Evolutionary conservation across 140 eudicot species (phyloP).

Genomic region (Flaveria floridana): DNA sequence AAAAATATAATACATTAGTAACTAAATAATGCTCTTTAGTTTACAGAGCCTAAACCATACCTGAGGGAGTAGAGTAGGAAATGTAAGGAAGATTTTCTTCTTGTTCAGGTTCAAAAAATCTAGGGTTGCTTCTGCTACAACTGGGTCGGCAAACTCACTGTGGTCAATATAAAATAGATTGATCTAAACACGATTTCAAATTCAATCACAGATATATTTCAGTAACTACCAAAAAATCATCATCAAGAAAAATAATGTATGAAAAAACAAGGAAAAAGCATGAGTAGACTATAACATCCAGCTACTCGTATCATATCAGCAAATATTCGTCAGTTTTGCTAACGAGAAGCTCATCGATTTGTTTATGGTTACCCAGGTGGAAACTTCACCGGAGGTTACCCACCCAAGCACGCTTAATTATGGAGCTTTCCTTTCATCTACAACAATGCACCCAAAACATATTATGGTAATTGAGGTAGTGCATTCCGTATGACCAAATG

Average conservation of each 20-base stretch:
- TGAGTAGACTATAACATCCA: not conserved
- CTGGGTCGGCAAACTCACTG: conserved; percentile 98
- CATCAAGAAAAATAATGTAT: conserved; percentile 3
- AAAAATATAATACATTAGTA: not conserved
- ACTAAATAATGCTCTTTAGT: not conserved
- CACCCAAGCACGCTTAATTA: not conserved
- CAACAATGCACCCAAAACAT: not conserved
- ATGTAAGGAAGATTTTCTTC: conserved; percentile 57
- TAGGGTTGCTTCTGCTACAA: conserved; percentile 85
- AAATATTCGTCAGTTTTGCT: not conserved
- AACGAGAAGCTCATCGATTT: not conserved
- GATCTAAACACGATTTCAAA: not conserved
- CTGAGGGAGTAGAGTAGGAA: conserved; percentile 88
- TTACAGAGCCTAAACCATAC: conserved; percentile 33
- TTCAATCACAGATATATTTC: not conserved
- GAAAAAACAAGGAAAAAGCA: not conserved
- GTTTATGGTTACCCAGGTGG: not conserved
- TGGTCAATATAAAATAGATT: conserved; percentile 35
- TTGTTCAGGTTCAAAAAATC: conserved; percentile 65
- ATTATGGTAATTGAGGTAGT: not conserved
- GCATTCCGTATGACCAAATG: not conserved
- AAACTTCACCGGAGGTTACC: not conserved
- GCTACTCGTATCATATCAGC: not conserved
- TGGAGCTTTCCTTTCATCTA: not conserved
- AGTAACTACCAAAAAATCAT: not conserved